These are phyloP conservation scores for Cercospora zeina DNA, from an alignment of 2,329 filamentous ascomycete genomes.

Conservation along the genomic window DNA sequence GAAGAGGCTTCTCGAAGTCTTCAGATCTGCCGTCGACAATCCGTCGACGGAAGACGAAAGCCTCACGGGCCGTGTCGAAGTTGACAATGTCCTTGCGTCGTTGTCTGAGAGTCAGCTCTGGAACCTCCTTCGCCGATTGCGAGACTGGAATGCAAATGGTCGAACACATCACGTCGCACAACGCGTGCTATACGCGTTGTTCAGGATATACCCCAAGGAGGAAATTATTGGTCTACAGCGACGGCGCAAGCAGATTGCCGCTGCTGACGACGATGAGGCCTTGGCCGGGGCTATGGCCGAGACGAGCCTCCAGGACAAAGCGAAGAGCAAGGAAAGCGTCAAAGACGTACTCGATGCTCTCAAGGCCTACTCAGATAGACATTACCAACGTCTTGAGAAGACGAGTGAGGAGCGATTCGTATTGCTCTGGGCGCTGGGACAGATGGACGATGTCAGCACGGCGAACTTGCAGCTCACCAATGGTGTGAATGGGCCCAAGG, in stretches of 20 bases:
- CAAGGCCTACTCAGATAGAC: conserved; percentile 85
- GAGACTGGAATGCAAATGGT: conserved; percentile 98
- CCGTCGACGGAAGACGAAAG: conserved; percentile 62
- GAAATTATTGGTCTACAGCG: conserved; percentile 60
- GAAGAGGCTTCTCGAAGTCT: conserved; percentile 77
- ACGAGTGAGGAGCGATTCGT: conserved; percentile 92
- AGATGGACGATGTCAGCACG: conserved; percentile 74
- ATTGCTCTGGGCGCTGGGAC: conserved; percentile 85
- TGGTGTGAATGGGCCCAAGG: conserved; percentile 21
- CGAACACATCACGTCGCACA: conserved; percentile 83
- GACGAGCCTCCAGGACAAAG: conserved; percentile 37
- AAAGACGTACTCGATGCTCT: conserved; percentile 86
- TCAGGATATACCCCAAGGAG: conserved; percentile 76
- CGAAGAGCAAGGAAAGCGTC: conserved; percentile 62
- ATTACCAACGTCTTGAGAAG: conserved; percentile 87
- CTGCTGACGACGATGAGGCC: conserved; percentile 33
- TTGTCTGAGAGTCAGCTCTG: conserved; percentile 86
- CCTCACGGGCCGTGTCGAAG: conserved; percentile 63
- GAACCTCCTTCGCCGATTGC: conserved; percentile 72
- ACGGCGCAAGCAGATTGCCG: conserved; percentile 32
- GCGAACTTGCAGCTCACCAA: conserved; percentile 20
- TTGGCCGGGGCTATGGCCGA: conserved; percentile 38
- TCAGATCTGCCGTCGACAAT: conserved; percentile 73
- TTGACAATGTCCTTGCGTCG: conserved; percentile 79
- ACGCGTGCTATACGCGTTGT: conserved; percentile 74